phyloP scores from a whole-genome alignment of 169 alveolate genomes.

The Plasmodium gallinaceum region DNA sequence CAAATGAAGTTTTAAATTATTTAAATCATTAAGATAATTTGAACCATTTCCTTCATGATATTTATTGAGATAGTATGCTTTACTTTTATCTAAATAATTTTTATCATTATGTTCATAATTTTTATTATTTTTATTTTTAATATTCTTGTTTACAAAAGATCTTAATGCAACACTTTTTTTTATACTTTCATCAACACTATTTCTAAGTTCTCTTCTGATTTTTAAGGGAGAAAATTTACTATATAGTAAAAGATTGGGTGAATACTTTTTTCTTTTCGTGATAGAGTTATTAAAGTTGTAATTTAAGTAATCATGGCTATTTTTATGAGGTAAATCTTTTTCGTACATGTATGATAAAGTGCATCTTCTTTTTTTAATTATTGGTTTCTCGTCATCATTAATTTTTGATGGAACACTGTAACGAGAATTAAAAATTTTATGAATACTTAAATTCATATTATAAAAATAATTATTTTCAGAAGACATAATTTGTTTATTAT shows the following conservation, averaged over 20 bases:
- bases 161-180: conserved; percentile 51
- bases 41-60: not conserved
- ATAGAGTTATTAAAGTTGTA: conserved; percentile 53
- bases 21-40: not conserved
- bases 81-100: conserved; percentile 6
- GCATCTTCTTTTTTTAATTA: conserved; percentile 47
- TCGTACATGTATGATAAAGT: conserved; percentile 29
- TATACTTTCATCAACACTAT: conserved; percentile 54
- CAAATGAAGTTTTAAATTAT: not conserved
- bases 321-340: conserved; percentile 4
- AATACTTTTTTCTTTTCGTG: conserved; percentile 32
- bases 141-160: conserved; percentile 39
- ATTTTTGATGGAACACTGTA: conserved; percentile 36
- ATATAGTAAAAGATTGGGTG: conserved; percentile 2
- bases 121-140: conserved; percentile 11
- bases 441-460: conserved; percentile 54
- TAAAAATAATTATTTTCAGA: conserved; percentile 13
- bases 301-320: conserved; percentile 26
- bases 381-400: conserved; percentile 29
- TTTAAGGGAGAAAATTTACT: conserved; percentile 30
- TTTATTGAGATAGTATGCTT: conserved; percentile 18
- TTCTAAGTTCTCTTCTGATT: conserved; percentile 34
- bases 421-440: conserved; percentile 31
- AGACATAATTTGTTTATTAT: not conserved
- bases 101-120: conserved; percentile 29